Conservation (phyloP, 768 basidiomycete genomes). For the Tylopilus sp. region DNA sequence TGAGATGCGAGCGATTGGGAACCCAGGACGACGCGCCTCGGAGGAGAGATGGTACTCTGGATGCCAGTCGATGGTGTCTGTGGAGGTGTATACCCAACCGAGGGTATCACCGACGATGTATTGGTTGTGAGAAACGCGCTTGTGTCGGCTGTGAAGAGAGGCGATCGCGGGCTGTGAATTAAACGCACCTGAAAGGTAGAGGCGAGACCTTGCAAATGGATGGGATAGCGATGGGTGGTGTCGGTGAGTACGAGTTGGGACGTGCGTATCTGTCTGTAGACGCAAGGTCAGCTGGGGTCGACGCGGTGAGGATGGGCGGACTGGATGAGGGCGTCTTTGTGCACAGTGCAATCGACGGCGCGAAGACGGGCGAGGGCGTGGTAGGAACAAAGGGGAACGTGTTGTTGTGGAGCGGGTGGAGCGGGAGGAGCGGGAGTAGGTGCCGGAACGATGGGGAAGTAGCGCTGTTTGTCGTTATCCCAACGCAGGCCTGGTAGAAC, state of each 20-base stretch:
- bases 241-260: slow-evolving; percentile 40
- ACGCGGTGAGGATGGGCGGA: neutral
- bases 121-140: slow-evolving; percentile 36
- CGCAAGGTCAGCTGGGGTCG: neutral
- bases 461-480: slow-evolving; percentile 48
- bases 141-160: neutral
- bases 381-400: no score
- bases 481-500: slow-evolving; percentile 54
- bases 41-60: slow-evolving; percentile 40
- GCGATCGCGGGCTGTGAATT: neutral
- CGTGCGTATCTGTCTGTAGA: slow-evolving; percentile 38
- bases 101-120: slow-evolving; percentile 46
- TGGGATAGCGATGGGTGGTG: slow-evolving; percentile 21
- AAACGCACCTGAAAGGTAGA: slow-evolving; percentile 46
- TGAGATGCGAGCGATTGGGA: neutral
- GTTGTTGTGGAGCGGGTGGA: no score
- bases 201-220: slow-evolving; percentile 33
- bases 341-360: slow-evolving; percentile 11
- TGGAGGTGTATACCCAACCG: slow-evolving; percentile 49
- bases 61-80: slow-evolving; percentile 32
- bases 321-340: slow-evolving; percentile 28
- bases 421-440: no score
- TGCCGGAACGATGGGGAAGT: slow-evolving; percentile 42
- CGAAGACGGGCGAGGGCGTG: slow-evolving; percentile 15
- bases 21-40: slow-evolving; percentile 9